A percentile compares a stretch with the other conserved stretches of the same genome.
These are phyloP conservation scores for Stropharia rugosoannulata DNA, from an alignment of 768 basidiomycete species.

Conservation along the genomic window DNA sequence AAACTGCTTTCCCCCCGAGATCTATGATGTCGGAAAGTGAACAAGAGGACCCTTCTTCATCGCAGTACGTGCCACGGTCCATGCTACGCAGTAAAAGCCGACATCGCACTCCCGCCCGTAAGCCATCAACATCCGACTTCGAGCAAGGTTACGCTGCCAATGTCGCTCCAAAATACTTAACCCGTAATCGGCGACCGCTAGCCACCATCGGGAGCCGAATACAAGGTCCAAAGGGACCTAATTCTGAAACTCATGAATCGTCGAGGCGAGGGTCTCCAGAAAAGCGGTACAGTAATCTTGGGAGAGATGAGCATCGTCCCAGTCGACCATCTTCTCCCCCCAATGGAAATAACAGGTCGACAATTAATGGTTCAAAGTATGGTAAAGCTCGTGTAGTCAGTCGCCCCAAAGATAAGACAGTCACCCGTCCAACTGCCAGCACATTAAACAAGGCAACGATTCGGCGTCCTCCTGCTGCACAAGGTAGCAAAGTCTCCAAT, in stretches of 20 bases:
- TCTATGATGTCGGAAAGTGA: constrained; percentile 78
- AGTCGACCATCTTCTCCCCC: constrained; percentile 47
- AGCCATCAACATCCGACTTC: constrained; percentile 77
- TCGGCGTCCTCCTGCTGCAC: constrained; percentile 46
- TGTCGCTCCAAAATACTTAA: constrained; percentile 75
- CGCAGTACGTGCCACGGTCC: constrained; percentile 32
- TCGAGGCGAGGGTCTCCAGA: constrained; percentile 76
- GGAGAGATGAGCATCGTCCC: constrained; percentile 42
- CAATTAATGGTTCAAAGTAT: constrained; percentile 29
- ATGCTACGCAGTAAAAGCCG: constrained; percentile 47
- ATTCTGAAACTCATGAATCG: constrained; percentile 55
- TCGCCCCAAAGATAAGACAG: constrained; percentile 40
- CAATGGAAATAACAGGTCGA: constrained; percentile 25
- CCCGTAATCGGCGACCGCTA: constrained; percentile 47
- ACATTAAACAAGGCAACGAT: constrained; percentile 49
- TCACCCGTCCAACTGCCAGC: constrained; percentile 42
- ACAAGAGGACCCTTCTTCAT: constrained; percentile 50
- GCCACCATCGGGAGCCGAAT: constrained; percentile 45
- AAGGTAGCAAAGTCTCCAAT: constrained; percentile 76
- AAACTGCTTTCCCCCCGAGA: constrained; percentile 64
- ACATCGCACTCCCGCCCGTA: constrained; percentile 48
- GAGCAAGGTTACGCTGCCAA: constrained; percentile 94
- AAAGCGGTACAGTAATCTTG: constrained; percentile 45
- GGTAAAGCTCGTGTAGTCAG: constrained; percentile 36
- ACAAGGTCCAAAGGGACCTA: constrained; percentile 47